These are phyloP conservation scores for Clarireedia hainanense DNA, from an alignment of 2,329 filamentous ascomycete genomes.

Conservation along the genomic window DNA sequence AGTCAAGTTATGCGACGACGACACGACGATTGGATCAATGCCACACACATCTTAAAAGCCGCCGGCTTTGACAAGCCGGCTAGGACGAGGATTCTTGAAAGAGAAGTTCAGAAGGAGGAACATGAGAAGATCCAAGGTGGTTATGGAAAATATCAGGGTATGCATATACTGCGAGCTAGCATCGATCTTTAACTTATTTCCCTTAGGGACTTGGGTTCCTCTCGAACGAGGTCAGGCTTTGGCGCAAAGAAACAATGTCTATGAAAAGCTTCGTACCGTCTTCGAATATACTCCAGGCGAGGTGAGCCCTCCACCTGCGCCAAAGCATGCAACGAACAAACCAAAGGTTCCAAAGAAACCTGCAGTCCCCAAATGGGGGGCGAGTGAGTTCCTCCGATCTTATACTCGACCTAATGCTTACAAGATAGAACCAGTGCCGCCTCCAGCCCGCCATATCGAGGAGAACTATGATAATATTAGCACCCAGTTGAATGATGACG, in stretches of 20 bases:
- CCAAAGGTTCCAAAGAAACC: conserved; percentile 68
- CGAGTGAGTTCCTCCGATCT: conserved; percentile 31
- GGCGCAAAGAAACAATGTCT: conserved; percentile 78
- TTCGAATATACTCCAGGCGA: conserved; percentile 84
- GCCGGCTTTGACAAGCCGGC: conserved; percentile 97
- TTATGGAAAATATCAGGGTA: conserved; percentile 96
- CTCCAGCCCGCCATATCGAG: conserved; percentile 35
- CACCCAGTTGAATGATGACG: conserved; percentile 61
- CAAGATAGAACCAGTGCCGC: conserved; percentile 29
- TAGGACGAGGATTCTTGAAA: conserved; percentile 86
- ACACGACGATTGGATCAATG: conserved; percentile 96
- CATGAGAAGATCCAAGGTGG: conserved; percentile 98
- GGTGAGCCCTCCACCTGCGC: conserved; percentile 84
- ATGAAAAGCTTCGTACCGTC: conserved; percentile 75
- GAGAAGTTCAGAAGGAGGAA: conserved; percentile 91
- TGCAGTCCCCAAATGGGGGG: conserved; percentile 52
- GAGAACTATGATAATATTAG: conserved; percentile 61
- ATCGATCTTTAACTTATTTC: conserved; percentile 18
- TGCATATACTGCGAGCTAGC: background rate
- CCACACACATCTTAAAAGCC: conserved; percentile 96
- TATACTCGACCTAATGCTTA: conserved; percentile 17
- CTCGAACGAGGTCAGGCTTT: conserved; percentile 72
- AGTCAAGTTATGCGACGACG: conserved; percentile 73
- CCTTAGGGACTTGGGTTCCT: conserved; percentile 86
- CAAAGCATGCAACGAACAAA: conserved; percentile 83